Percentiles rank a stretch among this genome's conserved stretches.
Evolutionary conservation across 768 basidiomycete species (phyloP).

Genomic region (Dictyophora rubrovolvata): DNA sequence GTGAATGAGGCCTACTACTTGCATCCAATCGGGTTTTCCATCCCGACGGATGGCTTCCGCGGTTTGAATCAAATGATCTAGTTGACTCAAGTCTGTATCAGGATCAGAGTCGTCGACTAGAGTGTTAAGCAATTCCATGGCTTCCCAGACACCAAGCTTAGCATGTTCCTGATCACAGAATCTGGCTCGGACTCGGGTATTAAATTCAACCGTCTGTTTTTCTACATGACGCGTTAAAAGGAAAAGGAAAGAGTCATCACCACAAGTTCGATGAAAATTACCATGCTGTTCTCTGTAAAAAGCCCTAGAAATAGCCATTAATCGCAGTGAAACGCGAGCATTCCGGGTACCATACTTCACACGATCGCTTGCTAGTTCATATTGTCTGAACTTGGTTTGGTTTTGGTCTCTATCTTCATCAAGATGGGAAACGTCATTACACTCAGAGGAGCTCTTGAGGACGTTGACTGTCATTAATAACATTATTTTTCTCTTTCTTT

Average conservation of each 20-base stretch:
- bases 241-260: too few relatives aligned
- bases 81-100: constrained; percentile 66
- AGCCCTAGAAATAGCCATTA: constrained; percentile 11
- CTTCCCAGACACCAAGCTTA: constrained; percentile 80
- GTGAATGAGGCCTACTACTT: constrained; percentile 77
- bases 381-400: constrained; percentile 61
- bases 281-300: constrained; percentile 78
- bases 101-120: constrained; percentile 88
- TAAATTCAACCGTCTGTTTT: constrained; percentile 83
- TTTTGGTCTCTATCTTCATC: constrained; percentile 60
- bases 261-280: constrained; percentile 18
- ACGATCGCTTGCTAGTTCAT: constrained; percentile 65
- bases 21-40: constrained; percentile 90
- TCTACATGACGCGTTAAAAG: constrained; percentile 29
- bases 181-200: constrained; percentile 64
- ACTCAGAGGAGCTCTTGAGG: constrained; percentile 43
- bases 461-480: constrained; percentile 44
- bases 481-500: too few relatives aligned
- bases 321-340: background rate
- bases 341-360: constrained; percentile 35
- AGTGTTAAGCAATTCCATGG: constrained; percentile 79
- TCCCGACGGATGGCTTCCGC: constrained; percentile 83
- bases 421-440: constrained; percentile 50
- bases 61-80: constrained; percentile 84
- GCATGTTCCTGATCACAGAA: constrained; percentile 59